Percentiles rank a stretch among this genome's conserved stretches.
Evolutionary conservation across 805 yeast genomes (phyloP).

Genomic region (Lipomyces chichibuensis): DNA sequence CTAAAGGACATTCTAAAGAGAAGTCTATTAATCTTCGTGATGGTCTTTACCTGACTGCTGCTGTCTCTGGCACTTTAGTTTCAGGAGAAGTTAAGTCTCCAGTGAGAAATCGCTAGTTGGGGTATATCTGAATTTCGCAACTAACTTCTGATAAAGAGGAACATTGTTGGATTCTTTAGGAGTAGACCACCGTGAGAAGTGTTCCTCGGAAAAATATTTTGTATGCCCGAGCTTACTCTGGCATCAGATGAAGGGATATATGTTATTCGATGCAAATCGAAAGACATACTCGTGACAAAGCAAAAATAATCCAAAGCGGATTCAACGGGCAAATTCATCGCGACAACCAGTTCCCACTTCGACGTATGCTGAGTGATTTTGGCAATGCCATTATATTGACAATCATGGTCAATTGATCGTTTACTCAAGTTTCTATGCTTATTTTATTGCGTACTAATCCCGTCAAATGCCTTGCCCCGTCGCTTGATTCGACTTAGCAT

Average conservation of each 20-base stretch:
- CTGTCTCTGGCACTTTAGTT: no score
- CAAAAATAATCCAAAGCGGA: background rate
- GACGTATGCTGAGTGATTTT: conserved; percentile 26
- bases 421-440: conserved; percentile 25
- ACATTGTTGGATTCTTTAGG: conserved; percentile 10
- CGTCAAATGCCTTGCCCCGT: conserved; percentile 25
- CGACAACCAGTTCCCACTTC: conserved; percentile 10
- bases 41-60: no score
- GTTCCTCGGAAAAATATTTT: background rate
- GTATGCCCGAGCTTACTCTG: background rate
- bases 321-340: background rate
- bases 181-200: background rate
- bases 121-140: background rate
- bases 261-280: conserved; percentile 9
- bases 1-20: no score
- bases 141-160: conserved; percentile 6
- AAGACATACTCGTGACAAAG: conserved; percentile 3
- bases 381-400: conserved; percentile 33
- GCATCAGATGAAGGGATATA: conserved; percentile 3
- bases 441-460: conserved; percentile 22
- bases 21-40: no score
- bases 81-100: no score
- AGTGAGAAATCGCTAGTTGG: no score
- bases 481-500: conserved; percentile 36
- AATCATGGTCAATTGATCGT: conserved; percentile 28